These are phyloP conservation scores for Truncatella angustata DNA, from an alignment of 2,329 filamentous ascomycete species.

Conservation along the genomic window DNA sequence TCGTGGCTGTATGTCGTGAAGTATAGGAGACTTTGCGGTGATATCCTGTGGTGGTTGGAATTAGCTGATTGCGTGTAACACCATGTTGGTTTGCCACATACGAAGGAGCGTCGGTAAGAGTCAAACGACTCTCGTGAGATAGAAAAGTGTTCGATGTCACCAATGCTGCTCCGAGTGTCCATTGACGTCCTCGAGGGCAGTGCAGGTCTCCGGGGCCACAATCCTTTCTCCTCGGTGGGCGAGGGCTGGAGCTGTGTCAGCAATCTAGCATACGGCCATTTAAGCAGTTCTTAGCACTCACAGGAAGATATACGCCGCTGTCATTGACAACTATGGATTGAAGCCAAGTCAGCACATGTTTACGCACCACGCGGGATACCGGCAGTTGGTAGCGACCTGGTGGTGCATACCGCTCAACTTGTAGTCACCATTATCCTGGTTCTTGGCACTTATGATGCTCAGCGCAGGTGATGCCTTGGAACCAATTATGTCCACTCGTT, in stretches of 20 bases:
- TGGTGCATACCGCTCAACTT: slow-evolving; percentile 74
- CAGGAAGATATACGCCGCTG: slow-evolving; percentile 90
- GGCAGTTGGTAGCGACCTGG: no score
- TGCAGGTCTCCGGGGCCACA: slow-evolving; percentile 62
- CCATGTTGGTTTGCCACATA: slow-evolving; percentile 51
- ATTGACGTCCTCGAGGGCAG: slow-evolving; percentile 52
- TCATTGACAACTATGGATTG: slow-evolving; percentile 78
- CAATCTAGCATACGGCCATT: neutral
- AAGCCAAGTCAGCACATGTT: slow-evolving; percentile 14
- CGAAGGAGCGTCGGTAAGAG: slow-evolving; percentile 93
- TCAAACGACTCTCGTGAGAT: slow-evolving; percentile 97
- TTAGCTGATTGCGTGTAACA: no score
- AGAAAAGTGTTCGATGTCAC: slow-evolving; percentile 88
- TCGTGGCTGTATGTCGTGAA: slow-evolving; percentile 57
- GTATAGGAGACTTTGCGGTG: slow-evolving; percentile 74
- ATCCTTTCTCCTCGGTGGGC: slow-evolving; percentile 77
- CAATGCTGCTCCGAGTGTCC: slow-evolving; percentile 57
- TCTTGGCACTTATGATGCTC: slow-evolving; percentile 59
- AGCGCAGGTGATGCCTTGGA: slow-evolving; percentile 61
- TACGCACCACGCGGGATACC: slow-evolving; percentile 6
- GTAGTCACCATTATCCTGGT: slow-evolving; percentile 68
- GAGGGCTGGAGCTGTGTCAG: slow-evolving; percentile 62
- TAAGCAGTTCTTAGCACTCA: slow-evolving; percentile 43
- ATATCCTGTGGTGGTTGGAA: slow-evolving; percentile 68
- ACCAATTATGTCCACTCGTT: slow-evolving; percentile 61